Percentiles rank a stretch among this genome's conserved stretches.
Evolutionary conservation across 169 alveolate species (phyloP).

Genomic region (Eimeria zaria): DNA sequence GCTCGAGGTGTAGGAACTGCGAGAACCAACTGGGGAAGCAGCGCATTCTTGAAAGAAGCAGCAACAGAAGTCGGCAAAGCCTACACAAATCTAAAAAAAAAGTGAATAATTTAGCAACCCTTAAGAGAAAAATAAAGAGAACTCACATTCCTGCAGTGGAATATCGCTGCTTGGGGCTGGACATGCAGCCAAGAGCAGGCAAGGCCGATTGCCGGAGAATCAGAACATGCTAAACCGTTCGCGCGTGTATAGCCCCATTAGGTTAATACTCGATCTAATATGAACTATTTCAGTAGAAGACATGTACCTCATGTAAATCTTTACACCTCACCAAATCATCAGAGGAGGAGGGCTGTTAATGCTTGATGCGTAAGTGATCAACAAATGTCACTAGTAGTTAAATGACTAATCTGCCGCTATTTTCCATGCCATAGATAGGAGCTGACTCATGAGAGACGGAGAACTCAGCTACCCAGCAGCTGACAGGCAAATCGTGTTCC

Average conservation of each 20-base stretch:
- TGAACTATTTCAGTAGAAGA: neutral
- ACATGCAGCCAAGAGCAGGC: constrained; percentile 6
- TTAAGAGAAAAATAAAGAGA: neutral
- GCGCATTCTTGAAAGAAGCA: neutral
- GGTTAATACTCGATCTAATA: neutral
- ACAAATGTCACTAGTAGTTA: neutral
- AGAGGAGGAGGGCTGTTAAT: neutral
- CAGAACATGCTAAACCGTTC: neutral
- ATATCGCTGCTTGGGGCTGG: neutral
- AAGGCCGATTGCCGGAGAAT: neutral
- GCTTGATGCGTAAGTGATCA: neutral
- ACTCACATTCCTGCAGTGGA: neutral
- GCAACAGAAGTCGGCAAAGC: neutral
- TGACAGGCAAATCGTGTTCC: neutral
- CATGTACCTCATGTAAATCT: neutral
- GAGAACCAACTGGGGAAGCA: neutral
- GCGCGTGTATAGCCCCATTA: neutral
- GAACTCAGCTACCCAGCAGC: neutral
- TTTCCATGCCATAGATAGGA: neutral
- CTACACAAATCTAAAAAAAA: neutral
- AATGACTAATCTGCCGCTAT: neutral
- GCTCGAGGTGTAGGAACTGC: neutral
- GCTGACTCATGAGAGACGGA: neutral
- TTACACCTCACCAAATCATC: neutral
- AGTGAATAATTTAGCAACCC: neutral